phyloP scores from a whole-genome alignment of 305 asterid genomes.

The Coffea humblotiana region DNA sequence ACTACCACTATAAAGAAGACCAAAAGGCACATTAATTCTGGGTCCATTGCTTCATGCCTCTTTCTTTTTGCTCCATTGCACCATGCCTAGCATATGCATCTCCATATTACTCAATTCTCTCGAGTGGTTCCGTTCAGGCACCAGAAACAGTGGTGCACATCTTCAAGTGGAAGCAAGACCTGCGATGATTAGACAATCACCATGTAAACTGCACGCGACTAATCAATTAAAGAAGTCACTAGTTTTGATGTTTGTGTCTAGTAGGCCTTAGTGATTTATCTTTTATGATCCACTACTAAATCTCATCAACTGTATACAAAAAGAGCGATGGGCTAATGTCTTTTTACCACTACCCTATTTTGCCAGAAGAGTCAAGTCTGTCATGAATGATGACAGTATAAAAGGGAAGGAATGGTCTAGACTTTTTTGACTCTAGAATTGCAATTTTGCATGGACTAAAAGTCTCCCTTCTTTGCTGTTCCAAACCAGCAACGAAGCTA shows the following conservation, averaged over 20 bases:
- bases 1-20: neutral
- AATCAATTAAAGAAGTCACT: slow-evolving; percentile 1
- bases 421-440: too few relatives aligned
- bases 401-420: neutral
- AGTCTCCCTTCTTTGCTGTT: too few relatives aligned
- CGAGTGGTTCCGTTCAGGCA: neutral
- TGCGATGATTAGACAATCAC: neutral
- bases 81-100: neutral
- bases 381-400: neutral
- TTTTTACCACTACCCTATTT: neutral
- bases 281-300: slow-evolving; percentile 5
- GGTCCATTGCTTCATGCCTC: neutral
- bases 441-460: too few relatives aligned
- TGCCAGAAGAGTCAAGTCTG: slow-evolving; percentile 10
- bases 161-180: slow-evolving; percentile 14
- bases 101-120: neutral
- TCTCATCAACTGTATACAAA: neutral
- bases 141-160: neutral
- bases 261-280: slow-evolving; percentile 3
- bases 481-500: too few relatives aligned
- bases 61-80: neutral
- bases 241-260: neutral
- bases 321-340: neutral
- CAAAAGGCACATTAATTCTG: slow-evolving; percentile 3
- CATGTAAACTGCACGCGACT: neutral